A percentile compares a stretch with the other conserved stretches of the same genome.
phyloP scores from a whole-genome alignment of 2,329 filamentous ascomycete genomes.

The Colletotrichum sp. region DNA sequence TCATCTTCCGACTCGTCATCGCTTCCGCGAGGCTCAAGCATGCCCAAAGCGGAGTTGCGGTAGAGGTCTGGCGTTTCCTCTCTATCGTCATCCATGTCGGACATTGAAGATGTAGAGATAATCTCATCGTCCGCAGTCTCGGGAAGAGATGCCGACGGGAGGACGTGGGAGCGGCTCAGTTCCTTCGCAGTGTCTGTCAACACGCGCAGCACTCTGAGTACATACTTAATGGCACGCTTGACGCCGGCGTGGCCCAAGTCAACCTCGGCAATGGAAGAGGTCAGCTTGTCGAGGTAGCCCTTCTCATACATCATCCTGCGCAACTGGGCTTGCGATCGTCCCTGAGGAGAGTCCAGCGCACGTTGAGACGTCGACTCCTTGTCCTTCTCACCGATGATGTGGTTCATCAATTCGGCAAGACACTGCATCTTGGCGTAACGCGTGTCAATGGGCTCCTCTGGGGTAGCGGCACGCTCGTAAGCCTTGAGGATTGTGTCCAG shows the following conservation, averaged over 20 bases:
- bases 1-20: slow-evolving; percentile 82
- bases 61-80: slow-evolving; percentile 98
- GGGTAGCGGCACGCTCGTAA: slow-evolving; percentile 85
- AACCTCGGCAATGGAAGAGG: slow-evolving; percentile 90
- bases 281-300: slow-evolving; percentile 88
- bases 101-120: slow-evolving; percentile 85
- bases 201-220: slow-evolving; percentile 85
- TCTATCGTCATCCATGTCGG: slow-evolving; percentile 83
- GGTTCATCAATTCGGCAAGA: slow-evolving; percentile 89
- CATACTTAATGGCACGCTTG: slow-evolving; percentile 95
- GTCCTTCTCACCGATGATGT: slow-evolving; percentile 85
- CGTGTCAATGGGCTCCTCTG: slow-evolving; percentile 79
- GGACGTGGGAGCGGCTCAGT: slow-evolving; percentile 81
- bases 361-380: slow-evolving; percentile 52
- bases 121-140: slow-evolving; percentile 84
- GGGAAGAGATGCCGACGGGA: slow-evolving; percentile 69
- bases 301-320: slow-evolving; percentile 98
- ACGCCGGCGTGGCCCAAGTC: slow-evolving; percentile 94
- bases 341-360: slow-evolving; percentile 35
- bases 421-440: slow-evolving; percentile 89
- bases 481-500: slow-evolving; percentile 91
- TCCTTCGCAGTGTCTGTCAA: slow-evolving; percentile 87
- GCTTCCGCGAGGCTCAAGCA: slow-evolving; percentile 85
- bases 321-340: slow-evolving; percentile 79
- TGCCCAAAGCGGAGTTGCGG: slow-evolving; percentile 92